A percentile compares a stretch with the other conserved stretches of the same genome.
These are phyloP conservation scores for Cladorrhinum samala DNA, from an alignment of 495 filamentous ascomycete genomes.

Conservation along the genomic window DNA sequence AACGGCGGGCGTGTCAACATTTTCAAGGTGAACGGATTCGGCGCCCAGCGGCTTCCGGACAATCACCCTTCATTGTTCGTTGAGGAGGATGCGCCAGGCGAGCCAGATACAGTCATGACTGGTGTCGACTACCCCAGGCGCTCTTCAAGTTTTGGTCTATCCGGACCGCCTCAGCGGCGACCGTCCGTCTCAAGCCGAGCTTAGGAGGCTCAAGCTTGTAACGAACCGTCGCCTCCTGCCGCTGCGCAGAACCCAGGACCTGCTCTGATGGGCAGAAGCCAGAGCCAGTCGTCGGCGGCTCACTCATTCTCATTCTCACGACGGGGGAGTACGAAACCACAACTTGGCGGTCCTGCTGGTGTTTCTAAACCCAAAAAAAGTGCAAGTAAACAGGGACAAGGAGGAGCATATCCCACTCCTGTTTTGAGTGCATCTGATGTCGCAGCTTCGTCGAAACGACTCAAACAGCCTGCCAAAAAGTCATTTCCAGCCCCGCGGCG, in stretches of 20 bases:
- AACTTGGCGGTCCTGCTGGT: not conserved
- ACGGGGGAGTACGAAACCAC: not conserved
- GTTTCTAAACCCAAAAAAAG: not conserved
- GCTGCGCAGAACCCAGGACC: not conserved
- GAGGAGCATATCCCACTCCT: not conserved
- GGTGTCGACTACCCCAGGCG: conserved; percentile 25
- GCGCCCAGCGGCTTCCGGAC: conserved; percentile 43
- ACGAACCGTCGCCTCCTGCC: conserved; percentile 6
- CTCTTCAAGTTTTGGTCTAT: conserved; percentile 42
- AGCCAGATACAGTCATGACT: conserved; percentile 34
- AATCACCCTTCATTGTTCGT: conserved; percentile 34
- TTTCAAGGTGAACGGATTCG: conserved; percentile 43
- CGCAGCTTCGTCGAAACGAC: not conserved
- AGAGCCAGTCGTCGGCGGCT: not conserved
- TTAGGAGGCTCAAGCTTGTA: conserved; percentile 22
- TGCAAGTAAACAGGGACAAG: not conserved
- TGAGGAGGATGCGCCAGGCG: conserved; percentile 40
- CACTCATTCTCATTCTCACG: not conserved
- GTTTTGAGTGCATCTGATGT: not conserved
- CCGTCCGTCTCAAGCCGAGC: conserved; percentile 40
- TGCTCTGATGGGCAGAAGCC: not conserved
- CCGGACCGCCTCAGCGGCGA: conserved; percentile 33
- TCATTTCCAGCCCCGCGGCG: not conserved
- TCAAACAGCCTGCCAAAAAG: not conserved
- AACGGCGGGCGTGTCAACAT: conserved; percentile 52